Evolutionary conservation across 2,329 filamentous ascomycete genomes (phyloP).

Genomic region (Sporothrix curviconia): DNA sequence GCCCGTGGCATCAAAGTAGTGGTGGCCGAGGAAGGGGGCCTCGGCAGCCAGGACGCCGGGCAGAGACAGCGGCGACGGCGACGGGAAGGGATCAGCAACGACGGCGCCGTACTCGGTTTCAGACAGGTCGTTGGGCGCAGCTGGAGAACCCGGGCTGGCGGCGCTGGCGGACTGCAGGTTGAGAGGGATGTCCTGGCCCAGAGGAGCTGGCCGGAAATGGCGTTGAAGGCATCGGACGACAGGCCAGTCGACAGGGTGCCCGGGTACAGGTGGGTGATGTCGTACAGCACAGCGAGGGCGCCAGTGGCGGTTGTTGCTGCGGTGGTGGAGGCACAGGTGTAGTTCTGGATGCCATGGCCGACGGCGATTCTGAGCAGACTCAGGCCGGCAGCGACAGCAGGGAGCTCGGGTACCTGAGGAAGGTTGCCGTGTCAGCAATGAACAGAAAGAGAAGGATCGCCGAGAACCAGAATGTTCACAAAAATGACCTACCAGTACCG

Average conservation of each 20-base stretch:
- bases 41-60: constrained; percentile 23
- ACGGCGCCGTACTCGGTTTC: constrained; percentile 35
- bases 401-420: constrained; percentile 37
- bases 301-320: constrained; percentile 36
- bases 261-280: constrained; percentile 47
- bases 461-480: background rate
- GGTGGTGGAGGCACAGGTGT: constrained; percentile 46
- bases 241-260: constrained; percentile 35
- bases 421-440: background rate
- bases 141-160: constrained; percentile 23
- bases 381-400: constrained; percentile 32
- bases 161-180: constrained; percentile 32
- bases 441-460: background rate
- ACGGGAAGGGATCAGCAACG: constrained; percentile 39
- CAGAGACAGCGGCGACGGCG: constrained; percentile 32
- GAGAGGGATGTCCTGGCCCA: constrained; percentile 40
- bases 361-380: constrained; percentile 50
- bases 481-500: constrained; percentile 29
- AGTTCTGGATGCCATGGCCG: constrained; percentile 63
- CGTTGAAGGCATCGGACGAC: constrained; percentile 30
- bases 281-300: constrained; percentile 55
- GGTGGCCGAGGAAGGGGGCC: constrained; percentile 50
- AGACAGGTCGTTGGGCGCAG: constrained; percentile 22
- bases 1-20: constrained; percentile 55
- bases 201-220: constrained; percentile 36